These are phyloP conservation scores for Nakazawaea sp. DNA, from an alignment of 805 yeast species.

Conservation along the genomic window DNA sequence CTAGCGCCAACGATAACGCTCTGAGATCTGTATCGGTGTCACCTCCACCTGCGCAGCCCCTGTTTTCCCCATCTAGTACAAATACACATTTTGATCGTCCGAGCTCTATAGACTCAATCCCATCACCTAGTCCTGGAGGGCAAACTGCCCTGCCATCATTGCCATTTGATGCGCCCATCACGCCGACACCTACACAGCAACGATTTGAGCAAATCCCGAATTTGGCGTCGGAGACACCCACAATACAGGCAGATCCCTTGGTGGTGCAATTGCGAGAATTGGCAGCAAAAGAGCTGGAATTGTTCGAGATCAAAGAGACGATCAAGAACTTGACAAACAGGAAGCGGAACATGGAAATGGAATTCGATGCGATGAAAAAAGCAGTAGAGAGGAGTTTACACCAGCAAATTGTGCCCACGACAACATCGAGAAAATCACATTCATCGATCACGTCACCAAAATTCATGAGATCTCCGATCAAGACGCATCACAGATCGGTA, in stretches of 20 bases:
- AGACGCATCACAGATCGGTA: constrained; percentile 2
- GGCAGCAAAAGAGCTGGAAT: constrained; percentile 63
- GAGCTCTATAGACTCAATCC: constrained; percentile 1
- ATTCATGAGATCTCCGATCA: constrained; percentile 3
- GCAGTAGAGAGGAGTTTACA: constrained; percentile 40
- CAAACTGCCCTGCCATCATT: background rate
- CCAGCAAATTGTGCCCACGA: constrained; percentile 25
- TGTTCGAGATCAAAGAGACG: constrained; percentile 56
- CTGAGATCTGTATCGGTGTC: background rate
- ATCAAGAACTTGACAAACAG: constrained; percentile 35
- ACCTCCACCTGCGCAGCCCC: background rate
- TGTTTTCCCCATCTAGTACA: background rate
- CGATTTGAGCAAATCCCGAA: background rate
- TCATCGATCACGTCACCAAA: constrained; percentile 1
- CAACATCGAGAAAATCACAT: constrained; percentile 1
- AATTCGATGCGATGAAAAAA: constrained; percentile 42
- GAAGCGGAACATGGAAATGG: constrained; percentile 37
- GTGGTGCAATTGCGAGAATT: constrained; percentile 51
- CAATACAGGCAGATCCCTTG: constrained; percentile 25
- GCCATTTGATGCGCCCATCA: background rate
- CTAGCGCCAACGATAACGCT: background rate
- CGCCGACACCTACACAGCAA: background rate
- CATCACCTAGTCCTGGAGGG: constrained; percentile 5
- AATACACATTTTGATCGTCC: background rate
- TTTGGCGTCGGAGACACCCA: background rate